Conservation (phyloP, 1,284 basidiomycete genomes). For the Agaricales sp. region DNA sequence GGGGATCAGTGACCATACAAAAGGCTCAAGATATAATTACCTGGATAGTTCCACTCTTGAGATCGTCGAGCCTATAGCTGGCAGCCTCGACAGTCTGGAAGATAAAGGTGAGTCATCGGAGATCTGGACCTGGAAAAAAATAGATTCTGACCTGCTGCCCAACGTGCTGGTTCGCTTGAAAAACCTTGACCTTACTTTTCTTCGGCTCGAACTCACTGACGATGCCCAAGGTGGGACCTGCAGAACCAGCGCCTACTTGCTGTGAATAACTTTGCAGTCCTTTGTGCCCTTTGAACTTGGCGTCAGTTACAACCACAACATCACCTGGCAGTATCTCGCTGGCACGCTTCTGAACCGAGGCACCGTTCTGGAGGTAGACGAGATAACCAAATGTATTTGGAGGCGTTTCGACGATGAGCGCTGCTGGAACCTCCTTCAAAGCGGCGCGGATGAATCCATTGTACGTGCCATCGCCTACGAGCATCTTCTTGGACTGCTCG, state of each 20-base stretch:
- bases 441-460: slow-evolving; percentile 66
- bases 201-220: slow-evolving; percentile 76
- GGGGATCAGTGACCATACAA: background rate
- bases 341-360: slow-evolving; percentile 55
- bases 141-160: slow-evolving; percentile 51
- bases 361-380: slow-evolving; percentile 64
- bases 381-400: slow-evolving; percentile 54
- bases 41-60: slow-evolving; percentile 77
- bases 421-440: slow-evolving; percentile 49
- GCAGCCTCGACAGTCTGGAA: slow-evolving; percentile 63
- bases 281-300: slow-evolving; percentile 84
- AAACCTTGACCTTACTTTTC: slow-evolving; percentile 77
- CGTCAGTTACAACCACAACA: slow-evolving; percentile 65
- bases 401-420: slow-evolving; percentile 21
- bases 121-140: slow-evolving; percentile 7
- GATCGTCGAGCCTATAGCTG: slow-evolving; percentile 81
- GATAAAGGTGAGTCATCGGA: too few species aligned
- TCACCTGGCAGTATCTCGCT: slow-evolving; percentile 85
- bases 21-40: slow-evolving; percentile 26
- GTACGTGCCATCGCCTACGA: slow-evolving; percentile 79
- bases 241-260: slow-evolving; percentile 49
- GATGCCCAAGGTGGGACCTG: slow-evolving; percentile 56
- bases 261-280: slow-evolving; percentile 65
- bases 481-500: slow-evolving; percentile 63
- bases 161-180: slow-evolving; percentile 74